phyloP scores from a whole-genome alignment of 2,329 filamentous ascomycete genomes.

The Colletotrichum graminicola region DNA sequence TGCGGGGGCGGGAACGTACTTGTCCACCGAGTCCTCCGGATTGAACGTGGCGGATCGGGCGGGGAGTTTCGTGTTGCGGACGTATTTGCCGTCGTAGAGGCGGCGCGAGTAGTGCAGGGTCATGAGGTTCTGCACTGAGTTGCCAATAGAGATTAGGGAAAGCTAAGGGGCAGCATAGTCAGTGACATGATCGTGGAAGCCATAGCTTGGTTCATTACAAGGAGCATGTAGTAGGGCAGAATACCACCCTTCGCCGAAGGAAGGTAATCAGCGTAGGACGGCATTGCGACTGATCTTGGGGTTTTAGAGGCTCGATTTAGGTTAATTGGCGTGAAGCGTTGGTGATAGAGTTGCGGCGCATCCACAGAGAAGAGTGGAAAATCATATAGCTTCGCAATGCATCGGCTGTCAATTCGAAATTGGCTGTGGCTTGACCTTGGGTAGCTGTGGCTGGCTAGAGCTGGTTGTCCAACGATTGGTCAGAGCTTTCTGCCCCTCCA shows the following conservation, averaged over 20 bases:
- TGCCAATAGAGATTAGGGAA: conserved; percentile 84
- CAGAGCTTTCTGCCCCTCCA: conserved; percentile 14
- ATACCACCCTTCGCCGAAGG: conserved; percentile 67
- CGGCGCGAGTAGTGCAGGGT: conserved; percentile 87
- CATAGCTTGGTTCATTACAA: conserved; percentile 56
- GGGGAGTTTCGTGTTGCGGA: conserved; percentile 62
- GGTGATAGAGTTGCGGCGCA: not conserved
- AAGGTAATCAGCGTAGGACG: conserved; percentile 58
- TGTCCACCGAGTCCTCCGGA: conserved; percentile 66
- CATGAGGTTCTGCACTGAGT: conserved; percentile 85
- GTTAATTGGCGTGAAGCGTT: not conserved
- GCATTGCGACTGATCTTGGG: conserved; percentile 53
- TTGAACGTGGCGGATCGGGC: conserved; percentile 57
- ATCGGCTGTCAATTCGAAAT: not conserved
- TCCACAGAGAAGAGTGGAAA: not conserved
- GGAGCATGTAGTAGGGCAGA: conserved; percentile 70
- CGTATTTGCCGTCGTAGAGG: conserved; percentile 80
- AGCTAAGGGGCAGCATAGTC: conserved; percentile 65
- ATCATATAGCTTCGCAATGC: not conserved
- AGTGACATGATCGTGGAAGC: not conserved
- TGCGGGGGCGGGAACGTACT: conserved; percentile 60
- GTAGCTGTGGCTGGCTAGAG: conserved; percentile 5
- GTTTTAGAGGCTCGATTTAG: not conserved
- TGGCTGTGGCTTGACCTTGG: not conserved
- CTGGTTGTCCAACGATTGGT: not conserved